Conservation (phyloP, 495 filamentous ascomycete genomes). For the Amphirosellinia nigrospora region DNA sequence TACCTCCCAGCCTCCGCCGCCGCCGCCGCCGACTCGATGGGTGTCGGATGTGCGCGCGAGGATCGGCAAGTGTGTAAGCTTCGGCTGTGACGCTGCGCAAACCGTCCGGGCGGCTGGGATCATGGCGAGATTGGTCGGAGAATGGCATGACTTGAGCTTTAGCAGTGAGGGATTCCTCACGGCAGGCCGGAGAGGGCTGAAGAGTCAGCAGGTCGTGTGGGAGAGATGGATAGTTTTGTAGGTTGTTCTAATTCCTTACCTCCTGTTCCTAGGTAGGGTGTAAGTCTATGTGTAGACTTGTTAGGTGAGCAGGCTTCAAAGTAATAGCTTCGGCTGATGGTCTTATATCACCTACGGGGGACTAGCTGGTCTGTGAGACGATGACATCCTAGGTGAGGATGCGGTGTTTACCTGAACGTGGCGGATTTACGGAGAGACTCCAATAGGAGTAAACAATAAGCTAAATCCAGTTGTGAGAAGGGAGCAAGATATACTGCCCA, state of each 20-base stretch:
- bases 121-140: conserved; percentile 63
- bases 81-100: conserved; percentile 71
- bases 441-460: neutral
- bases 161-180: conserved; percentile 85
- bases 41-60: conserved; percentile 74
- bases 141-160: conserved; percentile 80
- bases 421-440: neutral
- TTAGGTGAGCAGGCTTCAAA: conserved; percentile 30
- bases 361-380: neutral
- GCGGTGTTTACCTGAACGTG: neutral
- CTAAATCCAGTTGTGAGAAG: neutral
- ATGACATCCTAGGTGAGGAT: neutral
- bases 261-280: neutral
- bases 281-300: conserved; percentile 63
- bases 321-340: neutral
- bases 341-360: too few species aligned
- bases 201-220: conserved; percentile 79
- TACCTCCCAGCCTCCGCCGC: conserved; percentile 29
- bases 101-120: conserved; percentile 65
- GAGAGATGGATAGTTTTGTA: conserved; percentile 77
- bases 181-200: conserved; percentile 67
- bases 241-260: conserved; percentile 34
- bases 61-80: conserved; percentile 83
- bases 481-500: neutral
- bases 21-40: conserved; percentile 64